These are phyloP conservation scores for Collybia sordida DNA, from an alignment of 768 basidiomycete species.

Conservation along the genomic window DNA sequence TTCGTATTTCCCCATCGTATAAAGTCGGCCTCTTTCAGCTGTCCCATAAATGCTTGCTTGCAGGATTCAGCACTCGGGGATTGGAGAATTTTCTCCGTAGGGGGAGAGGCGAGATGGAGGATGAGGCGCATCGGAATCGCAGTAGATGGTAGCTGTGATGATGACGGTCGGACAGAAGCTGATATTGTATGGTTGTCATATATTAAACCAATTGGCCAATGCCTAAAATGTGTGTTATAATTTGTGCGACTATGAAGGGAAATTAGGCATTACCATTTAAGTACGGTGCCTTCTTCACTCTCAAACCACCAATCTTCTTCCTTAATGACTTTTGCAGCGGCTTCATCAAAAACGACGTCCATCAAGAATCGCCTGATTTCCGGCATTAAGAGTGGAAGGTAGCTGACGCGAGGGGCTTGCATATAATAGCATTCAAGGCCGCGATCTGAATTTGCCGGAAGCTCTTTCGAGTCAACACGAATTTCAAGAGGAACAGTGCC, in stretches of 20 bases:
- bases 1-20: conserved; percentile 96
- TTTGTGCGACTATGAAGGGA: conserved; percentile 3
- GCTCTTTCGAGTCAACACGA: conserved; percentile 84
- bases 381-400: conserved; percentile 87
- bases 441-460: conserved; percentile 87
- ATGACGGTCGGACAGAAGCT: conserved; percentile 49
- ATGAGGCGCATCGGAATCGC: conserved; percentile 71
- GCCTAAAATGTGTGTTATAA: conserved; percentile 52
- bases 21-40: conserved; percentile 96
- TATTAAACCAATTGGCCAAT: conserved; percentile 95
- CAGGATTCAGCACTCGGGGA: conserved; percentile 82
- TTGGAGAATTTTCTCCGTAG: conserved; percentile 80
- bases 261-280: conserved; percentile 76
- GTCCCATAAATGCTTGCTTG: conserved; percentile 94
- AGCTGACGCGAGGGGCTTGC: conserved; percentile 89
- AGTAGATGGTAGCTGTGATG: conserved; percentile 37
- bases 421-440: conserved; percentile 88
- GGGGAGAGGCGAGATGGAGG: conserved; percentile 86
- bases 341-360: conserved; percentile 91
- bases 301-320: conserved; percentile 99
- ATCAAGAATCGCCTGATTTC: conserved; percentile 87
- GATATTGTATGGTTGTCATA: conserved; percentile 83
- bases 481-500: conserved; percentile 89
- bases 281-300: conserved; percentile 73
- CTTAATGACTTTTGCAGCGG: conserved; percentile 68